Base-by-base conservation (phyloP, 1,284 basidiomycete genomes). In the Apiotrichum siamense region DNA sequence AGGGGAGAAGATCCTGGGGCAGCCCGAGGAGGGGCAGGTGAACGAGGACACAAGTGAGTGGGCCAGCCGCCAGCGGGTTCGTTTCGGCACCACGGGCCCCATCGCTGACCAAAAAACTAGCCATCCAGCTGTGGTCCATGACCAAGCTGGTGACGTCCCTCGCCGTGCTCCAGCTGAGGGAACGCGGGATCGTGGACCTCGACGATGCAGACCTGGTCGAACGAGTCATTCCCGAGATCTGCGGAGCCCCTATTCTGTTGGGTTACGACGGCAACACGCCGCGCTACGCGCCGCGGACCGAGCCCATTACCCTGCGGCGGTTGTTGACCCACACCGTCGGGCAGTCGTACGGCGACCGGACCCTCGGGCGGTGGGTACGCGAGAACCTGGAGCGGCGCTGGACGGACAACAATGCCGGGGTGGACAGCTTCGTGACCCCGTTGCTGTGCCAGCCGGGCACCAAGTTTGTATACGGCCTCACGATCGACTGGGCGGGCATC, bases 401-500 rank as follows among this genome's bases (percentile, higher is more conserved):
- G 37, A 25, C 62, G 58, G 3, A 55, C 64, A 47, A 59, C 58
- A 21, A 48, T 65, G 38, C 38, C 29, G 18, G 41, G 17, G 26
- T 43, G 18, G 54, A 47, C 21, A 50, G 50, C 12, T 52, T 38
- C 37, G n/a, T 47, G n/a, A 40, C 42, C 12, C 62, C 62, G 1
- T 49, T 58, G n/a, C 41, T 64, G 18, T 67, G 56, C 47, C 60
- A 69, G 37, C 70, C 68, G 3, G 68, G 67, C 2, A 61, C 60
- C 1, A 44, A 44, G 3, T 72, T 54, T 47, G 24, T 27, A 25
- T 70, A 71, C 58, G 47, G 51, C 10, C 51, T 57, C 41, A 64
- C 65, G 0, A 69, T 71, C 27, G 75, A 75, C 48, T 71, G 64
- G 66, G 60, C 63, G 23, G 72, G 64, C 6, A 29, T 59, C 44